Base-by-base conservation (phyloP, 208 protist genomes). In the Leishmania lainsoni region DNA sequence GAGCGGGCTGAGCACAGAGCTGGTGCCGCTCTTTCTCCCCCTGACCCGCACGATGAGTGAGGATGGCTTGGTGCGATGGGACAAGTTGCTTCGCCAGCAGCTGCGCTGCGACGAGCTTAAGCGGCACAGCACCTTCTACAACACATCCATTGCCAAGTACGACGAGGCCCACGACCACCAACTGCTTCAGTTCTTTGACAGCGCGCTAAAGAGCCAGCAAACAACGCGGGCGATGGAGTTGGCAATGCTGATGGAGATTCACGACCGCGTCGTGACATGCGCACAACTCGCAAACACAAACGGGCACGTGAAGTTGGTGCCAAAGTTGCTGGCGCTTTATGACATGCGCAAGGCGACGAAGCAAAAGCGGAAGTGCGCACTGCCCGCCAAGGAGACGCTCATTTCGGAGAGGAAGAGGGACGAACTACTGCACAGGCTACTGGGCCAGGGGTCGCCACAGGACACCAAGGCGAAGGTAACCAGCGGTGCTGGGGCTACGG, bases 31-130 rank as follows among this genome's bases (percentile, higher is more conserved):
- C 22, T 89, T 89, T 75, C 65, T 96, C 22, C 94, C 94, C 0
- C 88, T 97, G 39, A 88, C 87, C 8, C 88, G 87, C 61, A 86
- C 66, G 32, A 73, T 83, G 75, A 70, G 80, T 29, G 82, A 79
- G 76, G 79, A 78, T 66, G 87, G 78, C 82, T 90, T 65, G 78
- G 85, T 77, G 80, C 85, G 61, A n/a, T 94, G 92, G 89, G 90
- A 95, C 70, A 86, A 87, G 69, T 54, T 96, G 26, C 80, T 97
- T 54, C 91, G 93, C 26, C 90, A 91, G 42, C 84, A 95, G 76
- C 88, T 96, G 12, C 88, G 90, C 65, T 81, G 89, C 42, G 92
- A 97, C 79, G 94, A 96, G 87, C 72, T 96, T 49, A 97, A 97
- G 89, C 87, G 84, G 20, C 84, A 87, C 54, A 90, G 84, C 75